Evolutionary conservation across 2,329 filamentous ascomycete species (phyloP).

Genomic region (Remersonia thermophila): DNA sequence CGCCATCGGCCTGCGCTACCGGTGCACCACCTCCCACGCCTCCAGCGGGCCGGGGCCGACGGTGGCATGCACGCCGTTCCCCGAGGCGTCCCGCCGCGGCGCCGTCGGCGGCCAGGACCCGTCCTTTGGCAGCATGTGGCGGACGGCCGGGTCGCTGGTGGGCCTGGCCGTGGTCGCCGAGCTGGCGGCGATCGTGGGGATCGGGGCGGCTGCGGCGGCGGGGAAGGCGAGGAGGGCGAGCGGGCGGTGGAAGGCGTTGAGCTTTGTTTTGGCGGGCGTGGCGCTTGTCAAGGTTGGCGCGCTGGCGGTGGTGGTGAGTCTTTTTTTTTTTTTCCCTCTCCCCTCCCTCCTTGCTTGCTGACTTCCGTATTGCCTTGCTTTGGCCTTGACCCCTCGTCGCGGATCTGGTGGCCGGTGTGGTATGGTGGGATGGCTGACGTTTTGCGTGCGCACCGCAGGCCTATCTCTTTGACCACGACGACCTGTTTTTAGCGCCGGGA

Average conservation of each 20-base stretch:
- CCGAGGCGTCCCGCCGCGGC: slow-evolving; percentile 44
- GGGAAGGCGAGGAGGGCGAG: slow-evolving; percentile 68
- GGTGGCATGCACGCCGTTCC: slow-evolving; percentile 8
- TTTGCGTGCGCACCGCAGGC: slow-evolving; percentile 41
- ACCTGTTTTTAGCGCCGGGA: slow-evolving; percentile 65
- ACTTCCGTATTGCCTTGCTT: neutral
- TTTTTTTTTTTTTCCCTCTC: too few species aligned
- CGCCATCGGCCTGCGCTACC: slow-evolving; percentile 66
- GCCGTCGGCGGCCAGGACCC: neutral
- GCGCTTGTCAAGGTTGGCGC: slow-evolving; percentile 59
- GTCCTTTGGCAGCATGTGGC: slow-evolving; percentile 81
- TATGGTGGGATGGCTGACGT: neutral
- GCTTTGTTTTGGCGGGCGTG: slow-evolving; percentile 51
- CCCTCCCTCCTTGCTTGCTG: too few species aligned
- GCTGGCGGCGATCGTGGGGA: slow-evolving; percentile 67
- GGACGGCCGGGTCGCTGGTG: slow-evolving; percentile 76
- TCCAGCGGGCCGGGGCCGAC: slow-evolving; percentile 24
- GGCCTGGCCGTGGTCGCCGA: slow-evolving; percentile 73
- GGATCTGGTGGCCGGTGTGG: too few species aligned
- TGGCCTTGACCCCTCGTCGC: too few species aligned
- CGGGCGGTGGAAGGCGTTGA: slow-evolving; percentile 73
- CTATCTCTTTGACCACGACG: slow-evolving; percentile 71
- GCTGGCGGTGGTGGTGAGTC: slow-evolving; percentile 71
- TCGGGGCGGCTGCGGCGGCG: slow-evolving; percentile 62
- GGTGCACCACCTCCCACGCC: slow-evolving; percentile 58